Evolutionary conservation across 768 basidiomycete genomes (phyloP), one percentile per base, ranked within the genome.

Genomic region (Boletellus sp.): DNA sequence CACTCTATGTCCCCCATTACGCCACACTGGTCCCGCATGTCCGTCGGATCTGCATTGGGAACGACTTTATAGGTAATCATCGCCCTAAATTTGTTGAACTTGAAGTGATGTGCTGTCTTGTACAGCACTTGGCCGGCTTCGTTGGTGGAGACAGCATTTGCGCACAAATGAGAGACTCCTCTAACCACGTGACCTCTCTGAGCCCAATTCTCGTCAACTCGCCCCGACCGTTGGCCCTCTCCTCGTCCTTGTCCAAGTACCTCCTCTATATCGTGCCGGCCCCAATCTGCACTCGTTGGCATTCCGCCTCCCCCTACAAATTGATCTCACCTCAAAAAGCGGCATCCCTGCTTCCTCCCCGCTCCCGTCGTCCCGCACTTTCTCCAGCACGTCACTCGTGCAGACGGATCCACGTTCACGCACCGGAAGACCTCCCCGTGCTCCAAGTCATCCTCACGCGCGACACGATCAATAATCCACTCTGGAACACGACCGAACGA

Each of bases 381-480:
- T 68, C 86, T 90, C 3, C 91, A 94, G 68, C 80, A 77, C 55
- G 87, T 94, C 52, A 78, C 90, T 49, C 84, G 89, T 56, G 84
- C 91, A 0, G 94, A 95, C 71, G 93, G 94, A 11, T 87, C 89
- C 23, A 89, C 87, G 1, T 92, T 90, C 66, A 83, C 80, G 5
- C 89, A 94, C 58, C 87, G 86, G 79, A 90, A 88, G 13, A 94
- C 93, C 1, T 91, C 92, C 0, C 93, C 94, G 0, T 83, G 83
- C 6, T 84, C 86, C 4, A 66, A 80, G 33, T 90, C 41, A 80
- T 84, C 32, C 75, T 94, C 41, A 89, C 92, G 17, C 83, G 92
- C 37, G 93, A 95, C 60, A 84, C 88, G 43, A 90, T 87, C 15
- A 96, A 93, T 65, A 85, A 93, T 60, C 89, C 93, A 1, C 68